Evolutionary conservation across 1,284 basidiomycete genomes (phyloP).

Genomic region (Austroboletus rostrupii): DNA sequence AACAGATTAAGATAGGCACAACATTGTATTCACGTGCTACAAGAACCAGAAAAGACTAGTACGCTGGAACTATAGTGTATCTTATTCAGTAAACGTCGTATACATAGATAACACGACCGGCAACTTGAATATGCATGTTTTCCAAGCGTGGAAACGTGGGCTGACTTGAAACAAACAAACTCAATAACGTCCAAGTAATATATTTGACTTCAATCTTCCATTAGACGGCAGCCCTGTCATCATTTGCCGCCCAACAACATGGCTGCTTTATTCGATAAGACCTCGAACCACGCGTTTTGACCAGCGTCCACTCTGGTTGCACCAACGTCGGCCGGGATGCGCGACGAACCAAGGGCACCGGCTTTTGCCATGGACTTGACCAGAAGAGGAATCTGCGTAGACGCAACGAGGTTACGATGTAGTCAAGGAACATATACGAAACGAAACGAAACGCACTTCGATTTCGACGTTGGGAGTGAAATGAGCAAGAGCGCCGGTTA

Average conservation of each 20-base stretch:
- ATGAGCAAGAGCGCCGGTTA: conserved; percentile 38
- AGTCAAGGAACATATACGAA: neutral
- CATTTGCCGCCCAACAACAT: conserved; percentile 15
- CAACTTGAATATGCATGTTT: no score
- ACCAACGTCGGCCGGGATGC: conserved; percentile 17
- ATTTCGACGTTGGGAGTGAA: conserved; percentile 43
- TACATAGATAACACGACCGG: no score
- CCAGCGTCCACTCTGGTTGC: conserved; percentile 18
- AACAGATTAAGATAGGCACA: no score
- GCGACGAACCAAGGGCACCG: conserved; percentile 21
- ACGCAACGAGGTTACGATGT: no score
- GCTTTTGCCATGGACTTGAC: conserved; percentile 26
- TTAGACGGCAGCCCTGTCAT: neutral
- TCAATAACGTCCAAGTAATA: no score
- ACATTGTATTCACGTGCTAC: no score
- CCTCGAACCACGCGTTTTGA: conserved; percentile 17
- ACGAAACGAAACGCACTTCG: conserved; percentile 32
- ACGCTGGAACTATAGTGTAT: no score
- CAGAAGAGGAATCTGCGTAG: conserved; percentile 13
- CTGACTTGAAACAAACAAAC: no score
- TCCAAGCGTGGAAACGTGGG: no score
- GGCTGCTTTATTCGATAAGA: conserved; percentile 25
- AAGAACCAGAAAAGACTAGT: no score
- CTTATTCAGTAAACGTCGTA: no score
- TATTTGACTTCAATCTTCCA: no score